Base-by-base conservation (phyloP, 2,329 filamentous ascomycete genomes). In the Claviceps sp. region DNA sequence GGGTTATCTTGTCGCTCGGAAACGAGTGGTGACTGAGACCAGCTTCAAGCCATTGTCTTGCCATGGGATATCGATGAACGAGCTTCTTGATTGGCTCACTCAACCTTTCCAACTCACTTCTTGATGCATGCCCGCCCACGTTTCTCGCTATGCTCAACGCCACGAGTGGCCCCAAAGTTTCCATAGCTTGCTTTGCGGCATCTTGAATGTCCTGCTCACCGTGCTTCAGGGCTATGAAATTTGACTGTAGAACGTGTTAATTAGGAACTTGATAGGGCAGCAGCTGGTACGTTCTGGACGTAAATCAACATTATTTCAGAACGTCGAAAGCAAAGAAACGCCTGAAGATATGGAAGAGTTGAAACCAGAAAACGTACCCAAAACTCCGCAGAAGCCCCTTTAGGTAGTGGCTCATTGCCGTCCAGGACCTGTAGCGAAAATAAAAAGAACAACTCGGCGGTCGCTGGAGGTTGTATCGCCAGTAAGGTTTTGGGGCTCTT, bases 381-480 rank as follows among this genome's bases (percentile, higher is more conserved):
- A 55, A 94, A 86, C 30, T 85, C 80, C 8, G 82, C 79, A 1
- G 87, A 79, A 2, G 85, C 79, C 34, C 77, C 77, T 67, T 93
- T 94, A 0, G 86, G 85, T 9, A 94, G 70, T 0, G 85, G 81
- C 54, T 93, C 87, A 34, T 75, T 79, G 13, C 83, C 84, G 44
- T 82, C 76, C 6, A 94, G 69, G 7, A 86, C 81, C 58, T 79
- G 77, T 13, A 93, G 70, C 0, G 82, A 78, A 60, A 91, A 90
- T 50, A 82, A 68, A 60, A 94, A 85, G 55, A 88, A 76, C 58
- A 75, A 79, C 54, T 85, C 80, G 1, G 85, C 72, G 11, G 75
- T 72, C 1, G 76, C 72, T 11, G 73, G 64, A 4, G 79, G 72
- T 50, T 82, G 75, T 8, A 79, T 67, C 5, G 65, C 68, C 48